Evolutionary conservation across 2,329 filamentous ascomycete species (phyloP).

Genomic region (Pseudogymnoascus sp.): DNA sequence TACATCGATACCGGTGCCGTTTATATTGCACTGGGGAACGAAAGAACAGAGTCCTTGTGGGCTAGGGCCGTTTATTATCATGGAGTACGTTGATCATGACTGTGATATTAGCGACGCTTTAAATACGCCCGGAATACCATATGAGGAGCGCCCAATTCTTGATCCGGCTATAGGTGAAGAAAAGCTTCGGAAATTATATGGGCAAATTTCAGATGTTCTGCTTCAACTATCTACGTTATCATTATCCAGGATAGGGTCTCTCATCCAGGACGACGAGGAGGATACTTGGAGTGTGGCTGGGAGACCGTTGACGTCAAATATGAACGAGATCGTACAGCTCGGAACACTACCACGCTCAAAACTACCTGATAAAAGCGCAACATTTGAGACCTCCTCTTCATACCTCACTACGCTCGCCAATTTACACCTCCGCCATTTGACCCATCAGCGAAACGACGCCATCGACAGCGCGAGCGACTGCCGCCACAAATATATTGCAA

Average conservation of each 20-base stretch:
- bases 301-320: conserved; percentile 36
- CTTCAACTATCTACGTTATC: conserved; percentile 31
- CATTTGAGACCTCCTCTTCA: conserved; percentile 30
- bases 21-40: conserved; percentile 19
- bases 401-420: conserved; percentile 35
- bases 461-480: conserved; percentile 26
- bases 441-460: conserved; percentile 33
- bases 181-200: conserved; percentile 31
- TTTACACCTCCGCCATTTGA: conserved; percentile 35
- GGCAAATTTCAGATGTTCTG: conserved; percentile 35
- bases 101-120: conserved; percentile 22
- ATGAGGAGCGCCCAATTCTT: conserved; percentile 26
- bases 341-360: conserved; percentile 19
- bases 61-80: conserved; percentile 31
- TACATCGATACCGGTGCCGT: conserved; percentile 16
- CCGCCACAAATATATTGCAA: conserved; percentile 29
- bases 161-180: conserved; percentile 30
- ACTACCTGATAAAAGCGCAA: conserved; percentile 19
- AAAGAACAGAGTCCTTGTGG: conserved; percentile 15
- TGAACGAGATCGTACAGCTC: conserved; percentile 33
- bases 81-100: conserved; percentile 26
- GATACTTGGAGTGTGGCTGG: conserved; percentile 23
- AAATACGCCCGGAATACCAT: conserved; percentile 12
- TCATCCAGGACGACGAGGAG: conserved; percentile 23
- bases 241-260: conserved; percentile 35